These are phyloP conservation scores for Posidonia australis DNA, from an alignment of 106 monocot species.

Conservation along the genomic window DNA sequence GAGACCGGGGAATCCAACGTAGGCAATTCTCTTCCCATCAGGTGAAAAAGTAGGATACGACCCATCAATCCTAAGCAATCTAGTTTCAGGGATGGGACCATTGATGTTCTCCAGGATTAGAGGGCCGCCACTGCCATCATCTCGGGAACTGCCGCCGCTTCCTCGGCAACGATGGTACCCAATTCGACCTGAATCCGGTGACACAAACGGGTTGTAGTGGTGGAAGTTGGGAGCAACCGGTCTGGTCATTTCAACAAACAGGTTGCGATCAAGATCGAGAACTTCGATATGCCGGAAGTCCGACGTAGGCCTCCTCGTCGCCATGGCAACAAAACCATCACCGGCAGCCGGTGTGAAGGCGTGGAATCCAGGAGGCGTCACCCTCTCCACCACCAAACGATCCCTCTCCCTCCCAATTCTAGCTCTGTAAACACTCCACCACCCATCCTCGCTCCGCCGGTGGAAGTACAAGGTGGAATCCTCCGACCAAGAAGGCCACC, in stretches of 20 bases:
- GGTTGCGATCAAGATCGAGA: constrained; percentile 25
- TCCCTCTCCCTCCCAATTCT: not conserved
- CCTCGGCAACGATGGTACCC: constrained; percentile 91
- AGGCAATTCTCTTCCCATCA: constrained; percentile 55
- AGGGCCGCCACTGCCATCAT: constrained; percentile 8
- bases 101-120: constrained; percentile 57
- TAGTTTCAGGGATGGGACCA: constrained; percentile 32
- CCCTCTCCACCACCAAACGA: constrained; percentile 19
- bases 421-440: constrained; percentile 81
- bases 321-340: constrained; percentile 44
- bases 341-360: constrained; percentile 85
- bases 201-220: constrained; percentile 86
- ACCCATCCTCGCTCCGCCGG: constrained; percentile 44
- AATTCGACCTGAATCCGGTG: constrained; percentile 35
- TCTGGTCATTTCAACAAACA: constrained; percentile 50
- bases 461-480: constrained; percentile 69
- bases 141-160: not conserved
- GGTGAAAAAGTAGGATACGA: constrained; percentile 83
- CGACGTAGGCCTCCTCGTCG: constrained; percentile 50
- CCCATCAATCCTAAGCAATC: constrained; percentile 69
- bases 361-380: constrained; percentile 78
- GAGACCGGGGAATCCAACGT: constrained; percentile 57
- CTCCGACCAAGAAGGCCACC: constrained; percentile 80
- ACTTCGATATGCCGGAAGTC: constrained; percentile 79
- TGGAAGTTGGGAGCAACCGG: constrained; percentile 37